A percentile compares a stretch with the other conserved stretches of the same genome.
These are phyloP conservation scores for Hyparrhenia diplandra DNA, from an alignment of 176 grass and related monocot genomes.

Conservation along the genomic window DNA sequence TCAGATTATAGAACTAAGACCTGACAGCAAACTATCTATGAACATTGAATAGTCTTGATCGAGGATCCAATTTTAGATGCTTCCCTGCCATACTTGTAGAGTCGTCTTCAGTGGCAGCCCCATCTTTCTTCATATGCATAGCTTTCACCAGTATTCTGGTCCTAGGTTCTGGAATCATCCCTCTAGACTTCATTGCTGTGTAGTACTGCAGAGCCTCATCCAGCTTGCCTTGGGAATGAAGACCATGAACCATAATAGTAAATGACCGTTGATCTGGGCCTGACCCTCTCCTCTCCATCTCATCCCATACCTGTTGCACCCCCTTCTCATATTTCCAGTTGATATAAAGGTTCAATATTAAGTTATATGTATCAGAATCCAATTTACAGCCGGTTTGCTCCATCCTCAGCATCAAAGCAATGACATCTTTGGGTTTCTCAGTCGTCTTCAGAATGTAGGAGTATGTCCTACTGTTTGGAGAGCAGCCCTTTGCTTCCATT, in stretches of 20 bases:
- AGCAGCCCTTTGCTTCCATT: constrained; percentile 56
- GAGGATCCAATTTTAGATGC: constrained; percentile 24
- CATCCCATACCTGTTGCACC: constrained; percentile 43
- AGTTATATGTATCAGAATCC: constrained; percentile 62
- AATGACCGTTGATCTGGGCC: constrained; percentile 70
- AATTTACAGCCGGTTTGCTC: constrained; percentile 42
- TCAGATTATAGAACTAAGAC: background rate
- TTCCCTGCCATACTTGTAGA: constrained; percentile 7
- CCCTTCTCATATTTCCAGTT: constrained; percentile 55
- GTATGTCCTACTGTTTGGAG: constrained; percentile 56
- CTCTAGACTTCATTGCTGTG: constrained; percentile 52
- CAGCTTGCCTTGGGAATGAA: constrained; percentile 57
- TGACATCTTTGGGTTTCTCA: constrained; percentile 49
- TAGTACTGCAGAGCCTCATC: constrained; percentile 70
- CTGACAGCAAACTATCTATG: constrained; percentile 3
- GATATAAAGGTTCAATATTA: constrained; percentile 68
- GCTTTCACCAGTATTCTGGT: constrained; percentile 60
- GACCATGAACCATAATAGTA: constrained; percentile 61
- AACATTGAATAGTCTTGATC: constrained; percentile 23
- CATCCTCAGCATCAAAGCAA: constrained; percentile 55
- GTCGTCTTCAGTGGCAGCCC: background rate
- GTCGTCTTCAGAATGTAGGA: constrained; percentile 58
- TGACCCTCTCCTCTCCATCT: constrained; percentile 61
- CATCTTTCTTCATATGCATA: constrained; percentile 53
- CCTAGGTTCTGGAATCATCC: constrained; percentile 68